Base-by-base conservation (phyloP, 1,284 basidiomycete species). In the Hymenochaete sp. region DNA sequence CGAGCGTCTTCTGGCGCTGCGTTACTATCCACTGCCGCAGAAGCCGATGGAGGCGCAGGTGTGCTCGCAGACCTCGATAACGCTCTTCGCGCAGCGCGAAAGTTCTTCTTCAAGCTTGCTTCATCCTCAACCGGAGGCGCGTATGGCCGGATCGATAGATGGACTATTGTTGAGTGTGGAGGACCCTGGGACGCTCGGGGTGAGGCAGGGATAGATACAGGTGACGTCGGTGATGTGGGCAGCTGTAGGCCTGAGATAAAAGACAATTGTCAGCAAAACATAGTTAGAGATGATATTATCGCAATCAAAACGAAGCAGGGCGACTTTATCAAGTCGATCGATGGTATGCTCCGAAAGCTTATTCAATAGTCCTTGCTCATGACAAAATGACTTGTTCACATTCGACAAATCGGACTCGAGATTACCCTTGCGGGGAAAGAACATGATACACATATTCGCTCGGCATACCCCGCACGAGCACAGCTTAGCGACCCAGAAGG, bases 141-240 rank as follows among this genome's bases (percentile, higher is more conserved):
- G 48, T 75, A 77, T 0, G 83, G 75, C 36, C 88, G 73, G 46
- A 91, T 76, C 14, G 84, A 86, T 26, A 91, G 70, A 57, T 91
- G 88, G 19, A 91, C 79, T 39, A 91, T 85, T 0, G 83, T 90
- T 1, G 78, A 68, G 13, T 62, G 59, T 0, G 56, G 49, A 4
- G 67, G 55, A 1, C 63, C 48, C 55, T 66, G 46, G 50, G 49
- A 46, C 49, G 40, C 49, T 45, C 6, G 54, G 45, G 40, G 53
- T 31, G 36, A 61, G 48, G 58, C 45, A 1, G 66, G 66, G 36
- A 66, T 62, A 6, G 40, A 27, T 8, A 51, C 24, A 41, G 49
- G 21, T 25, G 43, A 26, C 26, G 45, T 19, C 4, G 38, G n/a
- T 27, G 35, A 44, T 22, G 45, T 38, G 35, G 28, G 44, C 36